Evolutionary conservation across 345 rosid genomes (phyloP).

Genomic region (Citrus inodora): DNA sequence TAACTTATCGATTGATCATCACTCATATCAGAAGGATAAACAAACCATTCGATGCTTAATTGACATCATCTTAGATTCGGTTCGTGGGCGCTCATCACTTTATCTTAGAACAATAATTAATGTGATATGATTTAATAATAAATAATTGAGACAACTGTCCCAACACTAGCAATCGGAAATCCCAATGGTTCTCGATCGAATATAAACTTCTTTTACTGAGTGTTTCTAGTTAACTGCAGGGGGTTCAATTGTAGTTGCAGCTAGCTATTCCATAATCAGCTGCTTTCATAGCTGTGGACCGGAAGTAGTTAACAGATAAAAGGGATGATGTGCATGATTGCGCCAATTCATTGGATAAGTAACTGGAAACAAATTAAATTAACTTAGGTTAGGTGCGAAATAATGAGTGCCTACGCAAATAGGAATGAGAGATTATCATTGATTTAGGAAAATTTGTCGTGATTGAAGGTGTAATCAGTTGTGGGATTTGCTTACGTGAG

Average conservation of each 20-base stretch:
- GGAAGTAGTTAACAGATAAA: neutral
- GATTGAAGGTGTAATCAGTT: conserved; percentile 39
- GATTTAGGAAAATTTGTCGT: conserved; percentile 22
- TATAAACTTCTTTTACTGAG: neutral
- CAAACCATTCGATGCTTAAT: neutral
- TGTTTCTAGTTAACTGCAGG: neutral
- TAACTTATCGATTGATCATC: neutral
- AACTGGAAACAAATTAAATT: neutral
- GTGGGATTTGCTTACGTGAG: conserved; percentile 27
- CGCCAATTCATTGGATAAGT: neutral
- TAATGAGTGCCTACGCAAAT: conserved; percentile 12
- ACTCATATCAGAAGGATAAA: neutral
- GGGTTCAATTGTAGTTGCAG: neutral
- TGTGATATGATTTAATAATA: neutral
- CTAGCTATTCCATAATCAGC: neutral
- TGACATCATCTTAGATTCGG: neutral
- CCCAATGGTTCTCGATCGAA: neutral
- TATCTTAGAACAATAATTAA: neutral
- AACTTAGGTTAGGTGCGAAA: conserved; percentile 22
- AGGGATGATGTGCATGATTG: neutral
- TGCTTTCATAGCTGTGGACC: neutral
- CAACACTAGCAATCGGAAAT: neutral
- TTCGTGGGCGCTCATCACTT: neutral
- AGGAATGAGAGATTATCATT: neutral
- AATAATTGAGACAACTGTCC: neutral